Evolutionary conservation across 2,329 filamentous ascomycete genomes (phyloP).

Genomic region (Coniochaeta sp.): DNA sequence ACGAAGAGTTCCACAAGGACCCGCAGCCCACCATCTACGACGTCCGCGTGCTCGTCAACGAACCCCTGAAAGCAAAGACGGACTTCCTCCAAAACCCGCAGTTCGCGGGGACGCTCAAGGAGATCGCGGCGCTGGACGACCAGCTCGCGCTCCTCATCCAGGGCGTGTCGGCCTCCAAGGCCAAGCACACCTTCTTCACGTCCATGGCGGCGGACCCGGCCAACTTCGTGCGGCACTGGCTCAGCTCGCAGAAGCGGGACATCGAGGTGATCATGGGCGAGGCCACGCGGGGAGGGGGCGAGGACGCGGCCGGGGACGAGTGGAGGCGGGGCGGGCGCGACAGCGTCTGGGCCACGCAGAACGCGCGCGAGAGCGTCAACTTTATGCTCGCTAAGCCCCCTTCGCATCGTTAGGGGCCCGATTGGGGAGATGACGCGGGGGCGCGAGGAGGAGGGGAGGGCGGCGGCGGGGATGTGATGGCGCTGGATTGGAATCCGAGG

Average conservation of each 20-base stretch:
- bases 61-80: constrained; percentile 66
- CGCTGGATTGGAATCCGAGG: neutral
- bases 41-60: constrained; percentile 75
- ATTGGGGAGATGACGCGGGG: neutral
- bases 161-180: constrained; percentile 75
- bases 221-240: constrained; percentile 78
- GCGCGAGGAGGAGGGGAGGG: neutral
- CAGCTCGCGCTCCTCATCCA: constrained; percentile 78
- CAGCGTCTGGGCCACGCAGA: constrained; percentile 50
- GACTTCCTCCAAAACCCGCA: constrained; percentile 61
- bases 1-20: constrained; percentile 70
- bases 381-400: constrained; percentile 50
- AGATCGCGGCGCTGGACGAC: constrained; percentile 73
- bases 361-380: constrained; percentile 56
- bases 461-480: neutral
- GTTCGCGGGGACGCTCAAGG: constrained; percentile 65
- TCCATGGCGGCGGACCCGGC: constrained; percentile 75
- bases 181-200: constrained; percentile 82
- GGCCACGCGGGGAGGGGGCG: constrained; percentile 55
- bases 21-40: constrained; percentile 83
- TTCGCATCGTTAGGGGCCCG: constrained; percentile 7
- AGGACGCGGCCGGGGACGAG: constrained; percentile 53
- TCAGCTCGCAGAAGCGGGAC: constrained; percentile 85
- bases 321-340: constrained; percentile 56
- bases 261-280: constrained; percentile 84